Conservation (phyloP, 208 protist species). For the Acanthamoeba royreba region DNA sequence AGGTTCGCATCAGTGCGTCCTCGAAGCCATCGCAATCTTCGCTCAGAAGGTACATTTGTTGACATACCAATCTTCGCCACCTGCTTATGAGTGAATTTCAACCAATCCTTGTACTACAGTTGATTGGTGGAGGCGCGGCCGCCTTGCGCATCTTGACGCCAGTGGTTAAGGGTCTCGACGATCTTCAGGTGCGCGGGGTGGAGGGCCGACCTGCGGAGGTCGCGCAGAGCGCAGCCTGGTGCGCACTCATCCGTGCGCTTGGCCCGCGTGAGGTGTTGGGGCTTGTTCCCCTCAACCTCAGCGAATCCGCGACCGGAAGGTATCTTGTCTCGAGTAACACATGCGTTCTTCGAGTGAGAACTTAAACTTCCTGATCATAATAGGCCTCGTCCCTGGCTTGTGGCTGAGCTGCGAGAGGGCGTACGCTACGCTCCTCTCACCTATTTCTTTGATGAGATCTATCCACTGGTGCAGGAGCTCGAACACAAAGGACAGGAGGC, state of each 20-base stretch:
- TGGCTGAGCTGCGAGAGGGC: not conserved
- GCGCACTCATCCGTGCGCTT: not conserved
- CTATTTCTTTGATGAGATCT: not conserved
- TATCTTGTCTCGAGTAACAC: too few relatives aligned
- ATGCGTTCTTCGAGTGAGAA: too few relatives aligned
- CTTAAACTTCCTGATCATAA: too few relatives aligned
- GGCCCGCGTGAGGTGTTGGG: not conserved
- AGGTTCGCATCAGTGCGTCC: not conserved
- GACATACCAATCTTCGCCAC: too few relatives aligned
- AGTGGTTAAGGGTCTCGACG: not conserved
- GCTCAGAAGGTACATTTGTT: not conserved
- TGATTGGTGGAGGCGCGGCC: not conserved
- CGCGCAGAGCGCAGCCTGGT: not conserved
- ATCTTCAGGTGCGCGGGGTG: not conserved
- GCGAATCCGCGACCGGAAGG: not conserved
- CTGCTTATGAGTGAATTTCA: too few relatives aligned
- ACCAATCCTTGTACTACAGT: too few relatives aligned
- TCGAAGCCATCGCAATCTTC: not conserved
- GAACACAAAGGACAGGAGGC: not conserved
- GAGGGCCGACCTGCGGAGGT: not conserved
- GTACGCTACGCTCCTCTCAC: not conserved
- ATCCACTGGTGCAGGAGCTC: not conserved
- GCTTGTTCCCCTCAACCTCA: not conserved
- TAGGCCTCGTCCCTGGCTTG: not conserved
- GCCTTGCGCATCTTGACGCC: not conserved